phyloP scores from a whole-genome alignment of 257 asterid genomes.

The Nicotiana paniculata region DNA sequence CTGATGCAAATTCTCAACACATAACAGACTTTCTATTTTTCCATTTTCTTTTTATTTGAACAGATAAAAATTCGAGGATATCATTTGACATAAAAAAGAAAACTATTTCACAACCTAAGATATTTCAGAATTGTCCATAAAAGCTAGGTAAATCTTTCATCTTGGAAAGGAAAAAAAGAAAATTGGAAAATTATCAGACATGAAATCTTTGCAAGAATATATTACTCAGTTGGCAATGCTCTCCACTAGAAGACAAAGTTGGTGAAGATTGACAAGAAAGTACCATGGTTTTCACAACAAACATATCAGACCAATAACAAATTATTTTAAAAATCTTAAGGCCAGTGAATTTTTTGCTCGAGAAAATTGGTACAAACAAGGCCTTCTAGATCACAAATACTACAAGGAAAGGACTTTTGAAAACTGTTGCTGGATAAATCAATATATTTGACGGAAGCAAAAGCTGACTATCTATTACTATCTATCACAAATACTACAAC shows the following conservation, averaged over 20 bases:
- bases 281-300: background rate
- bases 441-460: conserved; percentile 56
- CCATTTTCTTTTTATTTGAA: no score
- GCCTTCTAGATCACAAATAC: conserved; percentile 52
- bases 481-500: no score
- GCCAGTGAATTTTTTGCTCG: conserved; percentile 38
- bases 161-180: no score
- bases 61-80: background rate
- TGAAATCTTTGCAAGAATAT: background rate
- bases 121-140: no score
- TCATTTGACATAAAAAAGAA: no score
- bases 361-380: conserved; percentile 1
- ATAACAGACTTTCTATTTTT: no score
- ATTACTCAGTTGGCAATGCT: background rate
- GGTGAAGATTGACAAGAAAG: background rate
- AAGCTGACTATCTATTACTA: conserved; percentile 17
- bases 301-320: no score
- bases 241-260: background rate
- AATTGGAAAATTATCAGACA: no score
- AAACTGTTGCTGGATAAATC: conserved; percentile 64
- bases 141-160: background rate
- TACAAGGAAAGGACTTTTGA: conserved; percentile 49
- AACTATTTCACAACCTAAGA: no score
- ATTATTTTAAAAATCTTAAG: background rate
- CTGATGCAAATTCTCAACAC: no score